Conservation (phyloP, 1,284 basidiomycete species). For the Apiotrichum gracile region DNA sequence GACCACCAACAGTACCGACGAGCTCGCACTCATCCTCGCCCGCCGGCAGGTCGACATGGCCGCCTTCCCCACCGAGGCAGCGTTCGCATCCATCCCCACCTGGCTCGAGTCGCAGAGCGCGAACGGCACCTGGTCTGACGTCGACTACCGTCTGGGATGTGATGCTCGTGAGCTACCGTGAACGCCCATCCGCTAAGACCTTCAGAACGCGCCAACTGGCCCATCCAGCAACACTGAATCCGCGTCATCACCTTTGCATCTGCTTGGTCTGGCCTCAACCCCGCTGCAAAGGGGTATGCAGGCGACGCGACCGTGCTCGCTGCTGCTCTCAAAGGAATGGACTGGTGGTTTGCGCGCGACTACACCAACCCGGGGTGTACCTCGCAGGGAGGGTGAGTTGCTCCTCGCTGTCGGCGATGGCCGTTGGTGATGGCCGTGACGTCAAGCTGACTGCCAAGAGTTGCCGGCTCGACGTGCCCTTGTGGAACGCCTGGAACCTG, state of each 20-base stretch:
- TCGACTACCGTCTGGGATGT: conserved; percentile 59
- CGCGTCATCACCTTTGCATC: conserved; percentile 56
- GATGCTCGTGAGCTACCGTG: conserved; percentile 47
- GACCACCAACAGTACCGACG: too few species aligned
- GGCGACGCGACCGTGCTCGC: conserved; percentile 46
- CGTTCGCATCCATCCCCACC: conserved; percentile 4
- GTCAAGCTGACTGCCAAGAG: too few species aligned
- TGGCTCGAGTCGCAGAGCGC: conserved; percentile 21
- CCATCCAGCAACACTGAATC: conserved; percentile 58
- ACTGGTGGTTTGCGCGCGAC: conserved; percentile 61
- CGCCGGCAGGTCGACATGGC: conserved; percentile 22
- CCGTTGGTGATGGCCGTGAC: too few species aligned
- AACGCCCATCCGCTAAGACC: background rate
- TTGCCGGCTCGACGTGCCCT: conserved; percentile 18
- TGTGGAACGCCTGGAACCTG: conserved; percentile 51
- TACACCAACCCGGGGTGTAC: conserved; percentile 55
- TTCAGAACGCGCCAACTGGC: conserved; percentile 58
- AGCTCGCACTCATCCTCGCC: conserved; percentile 4
- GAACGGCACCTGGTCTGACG: conserved; percentile 56
- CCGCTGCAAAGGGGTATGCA: conserved; percentile 46
- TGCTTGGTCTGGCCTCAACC: conserved; percentile 55
- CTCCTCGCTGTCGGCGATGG: too few species aligned
- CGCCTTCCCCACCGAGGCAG: conserved; percentile 7
- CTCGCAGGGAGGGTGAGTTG: conserved; percentile 56
- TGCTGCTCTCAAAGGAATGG: conserved; percentile 54